These are phyloP conservation scores for Fusarium nurragi DNA, from an alignment of 2,329 filamentous ascomycete species.

Conservation along the genomic window DNA sequence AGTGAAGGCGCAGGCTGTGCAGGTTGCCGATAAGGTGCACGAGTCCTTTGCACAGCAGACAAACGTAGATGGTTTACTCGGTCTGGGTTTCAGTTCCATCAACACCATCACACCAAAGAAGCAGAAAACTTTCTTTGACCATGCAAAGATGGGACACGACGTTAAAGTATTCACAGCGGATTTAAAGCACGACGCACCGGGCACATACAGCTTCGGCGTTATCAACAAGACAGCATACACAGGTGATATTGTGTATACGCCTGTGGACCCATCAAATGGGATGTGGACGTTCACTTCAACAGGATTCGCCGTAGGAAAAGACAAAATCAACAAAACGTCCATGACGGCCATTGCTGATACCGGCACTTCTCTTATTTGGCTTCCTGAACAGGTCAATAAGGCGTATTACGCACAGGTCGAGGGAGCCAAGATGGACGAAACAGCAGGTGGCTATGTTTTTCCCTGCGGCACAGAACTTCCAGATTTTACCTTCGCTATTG, in stretches of 20 bases:
- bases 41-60: conserved; percentile 52
- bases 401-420: conserved; percentile 59
- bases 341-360: conserved; percentile 63
- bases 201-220: conserved; percentile 78
- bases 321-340: conserved; percentile 39
- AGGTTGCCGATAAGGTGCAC: conserved; percentile 55
- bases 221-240: conserved; percentile 72
- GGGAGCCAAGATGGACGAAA: conserved; percentile 53
- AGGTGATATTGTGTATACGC: conserved; percentile 69
- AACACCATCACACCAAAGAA: conserved; percentile 54
- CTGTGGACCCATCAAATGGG: conserved; percentile 67
- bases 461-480: conserved; percentile 58
- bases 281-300: conserved; percentile 68
- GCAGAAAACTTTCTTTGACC: conserved; percentile 57
- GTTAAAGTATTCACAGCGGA: conserved; percentile 72
- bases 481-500: conserved; percentile 64
- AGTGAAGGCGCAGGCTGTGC: conserved; percentile 54
- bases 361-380: conserved; percentile 72
- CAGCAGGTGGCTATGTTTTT: conserved; percentile 58
- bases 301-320: conserved; percentile 31
- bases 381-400: conserved; percentile 61
- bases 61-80: conserved; percentile 55
- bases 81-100: conserved; percentile 54
- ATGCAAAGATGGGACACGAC: conserved; percentile 34
- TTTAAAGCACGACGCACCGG: conserved; percentile 63